Evolutionary conservation across 805 yeast genomes (phyloP).

Genomic region (Candida koratica): DNA sequence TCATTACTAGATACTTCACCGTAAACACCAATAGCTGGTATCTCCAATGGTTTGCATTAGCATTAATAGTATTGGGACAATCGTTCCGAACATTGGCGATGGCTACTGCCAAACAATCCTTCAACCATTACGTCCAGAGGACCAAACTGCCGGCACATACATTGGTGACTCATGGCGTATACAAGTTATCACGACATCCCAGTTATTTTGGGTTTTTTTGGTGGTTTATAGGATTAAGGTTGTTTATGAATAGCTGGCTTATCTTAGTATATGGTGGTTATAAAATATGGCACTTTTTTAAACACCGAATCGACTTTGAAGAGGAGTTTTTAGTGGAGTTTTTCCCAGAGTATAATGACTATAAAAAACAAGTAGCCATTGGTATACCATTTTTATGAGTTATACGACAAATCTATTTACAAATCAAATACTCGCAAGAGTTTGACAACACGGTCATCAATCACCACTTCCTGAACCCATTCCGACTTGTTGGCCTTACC

Average conservation of each 20-base stretch:
- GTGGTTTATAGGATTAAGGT: conserved; percentile 89
- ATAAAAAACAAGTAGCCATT: conserved; percentile 47
- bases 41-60: conserved; percentile 41
- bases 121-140: conserved; percentile 72
- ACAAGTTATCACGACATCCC: conserved; percentile 72
- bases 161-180: conserved; percentile 73
- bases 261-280: conserved; percentile 49
- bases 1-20: neutral
- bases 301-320: conserved; percentile 62
- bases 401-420: no score
- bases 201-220: conserved; percentile 86
- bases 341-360: conserved; percentile 59
- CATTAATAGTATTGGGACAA: conserved; percentile 59
- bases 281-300: conserved; percentile 69
- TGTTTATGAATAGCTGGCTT: conserved; percentile 64
- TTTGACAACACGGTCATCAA: conserved; percentile 62
- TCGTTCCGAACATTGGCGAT: conserved; percentile 67
- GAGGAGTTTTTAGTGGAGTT: conserved; percentile 62
- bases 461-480: conserved; percentile 75
- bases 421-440: conserved; percentile 48
- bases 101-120: conserved; percentile 83
- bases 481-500: conserved; percentile 77
- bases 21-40: neutral
- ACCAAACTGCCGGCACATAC: conserved; percentile 51
- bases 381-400: conserved; percentile 39